Evolutionary conservation across 1,284 basidiomycete genomes (phyloP), one percentile per base, ranked within the genome.

Genomic region (Wallemia mellicola): DNA sequence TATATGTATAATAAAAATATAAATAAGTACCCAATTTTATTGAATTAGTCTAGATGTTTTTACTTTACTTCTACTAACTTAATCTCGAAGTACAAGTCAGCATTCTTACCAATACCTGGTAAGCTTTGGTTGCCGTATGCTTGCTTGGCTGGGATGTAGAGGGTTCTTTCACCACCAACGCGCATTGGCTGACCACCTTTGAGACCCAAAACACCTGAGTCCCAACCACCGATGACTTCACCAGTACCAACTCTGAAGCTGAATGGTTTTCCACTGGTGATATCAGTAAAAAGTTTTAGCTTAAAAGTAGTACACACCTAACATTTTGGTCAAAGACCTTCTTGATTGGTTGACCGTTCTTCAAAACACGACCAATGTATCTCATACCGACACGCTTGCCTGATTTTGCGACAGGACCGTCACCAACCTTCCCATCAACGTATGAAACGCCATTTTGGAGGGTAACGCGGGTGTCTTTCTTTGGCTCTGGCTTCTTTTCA

Each of bases 201-300:
- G 19, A 11, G 14, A 58, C 91, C 92, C 60, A 74, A 79, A 61
- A 96, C 76, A 60, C 91, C 91, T 65, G 86, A 75, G 66, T 94
- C 89, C 91, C 88, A 94, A 75, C 83, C 87, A 74, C 84, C 84
- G 71, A 95, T 92, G 59, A 95, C 91, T 68, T 94, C 83, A 54
- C 86, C 86, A 62, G 77, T 74, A 60, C 91, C 92, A 28, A 96
- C 76, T 58, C 74, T 78, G 76, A 95, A 95, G 57, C 73, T 73
- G 74, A 95, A 94, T 25, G 63, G 61, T 17, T 62, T 32, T 38
- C 61, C 25, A 15, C 24, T 28, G 32, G 28, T 26, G 58, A 28
- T 22, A 2, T 28, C 19, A 11, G 55, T 27, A 3, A 59, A 26
- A 27, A 28, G 24, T 27, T 54, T 30, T 28, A 30, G 48, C 24